Evolutionary conservation across 805 yeast genomes (phyloP).

Genomic region (Monosporozyma unispora): DNA sequence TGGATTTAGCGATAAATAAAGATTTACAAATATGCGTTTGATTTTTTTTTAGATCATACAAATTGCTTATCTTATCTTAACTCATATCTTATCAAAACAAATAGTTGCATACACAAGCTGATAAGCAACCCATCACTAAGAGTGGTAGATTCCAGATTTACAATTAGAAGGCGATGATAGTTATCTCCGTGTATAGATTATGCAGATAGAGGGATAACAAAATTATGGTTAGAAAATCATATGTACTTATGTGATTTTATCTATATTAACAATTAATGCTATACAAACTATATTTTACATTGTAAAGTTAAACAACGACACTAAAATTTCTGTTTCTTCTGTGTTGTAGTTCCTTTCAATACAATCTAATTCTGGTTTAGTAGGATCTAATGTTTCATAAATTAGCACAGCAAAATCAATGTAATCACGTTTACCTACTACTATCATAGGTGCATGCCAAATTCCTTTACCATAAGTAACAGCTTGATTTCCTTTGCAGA

Average conservation of each 20-base stretch:
- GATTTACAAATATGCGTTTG: too few species aligned
- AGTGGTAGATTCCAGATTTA: too few species aligned
- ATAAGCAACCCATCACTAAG: too few species aligned
- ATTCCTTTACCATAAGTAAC: constrained; percentile 71
- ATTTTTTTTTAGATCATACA: neutral
- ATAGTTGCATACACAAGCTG: too few species aligned
- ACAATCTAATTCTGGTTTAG: constrained; percentile 53
- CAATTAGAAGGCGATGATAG: too few species aligned
- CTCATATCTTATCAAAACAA: neutral
- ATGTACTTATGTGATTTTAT: too few species aligned
- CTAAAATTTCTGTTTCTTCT: constrained; percentile 20
- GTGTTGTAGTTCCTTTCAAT: constrained; percentile 58
- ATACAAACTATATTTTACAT: too few species aligned
- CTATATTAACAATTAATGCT: too few species aligned
- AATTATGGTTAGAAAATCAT: too few species aligned
- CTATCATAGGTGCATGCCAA: constrained; percentile 98
- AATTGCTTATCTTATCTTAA: neutral
- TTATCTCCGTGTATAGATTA: too few species aligned
- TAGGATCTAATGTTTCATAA: constrained; percentile 70
- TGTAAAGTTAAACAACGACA: neutral
- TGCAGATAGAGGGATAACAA: too few species aligned
- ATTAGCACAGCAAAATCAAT: constrained; percentile 84
- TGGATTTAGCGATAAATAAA: too few species aligned
- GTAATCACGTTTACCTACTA: constrained; percentile 42
- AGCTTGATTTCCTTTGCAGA: constrained; percentile 75